A percentile compares a stretch with the other conserved stretches of the same genome.
Evolutionary conservation across 371 early-diverging fungal species (phyloP).

Genomic region (Pancytospora philotis): DNA sequence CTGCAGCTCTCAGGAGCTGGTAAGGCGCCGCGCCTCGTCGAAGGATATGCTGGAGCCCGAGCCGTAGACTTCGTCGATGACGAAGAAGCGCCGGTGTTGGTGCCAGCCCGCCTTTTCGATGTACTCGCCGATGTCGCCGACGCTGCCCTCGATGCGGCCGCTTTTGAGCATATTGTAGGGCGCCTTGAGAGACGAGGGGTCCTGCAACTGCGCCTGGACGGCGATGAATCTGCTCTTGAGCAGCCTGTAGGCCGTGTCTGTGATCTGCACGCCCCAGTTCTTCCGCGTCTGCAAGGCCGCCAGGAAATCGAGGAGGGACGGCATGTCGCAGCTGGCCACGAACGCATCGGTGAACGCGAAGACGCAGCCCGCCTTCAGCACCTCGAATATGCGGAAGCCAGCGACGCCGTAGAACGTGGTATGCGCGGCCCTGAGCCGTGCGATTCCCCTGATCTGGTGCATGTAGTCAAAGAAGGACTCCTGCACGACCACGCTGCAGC

Average conservation of each 20-base stretch:
- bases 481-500: background rate
- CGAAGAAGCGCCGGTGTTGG: too few species aligned
- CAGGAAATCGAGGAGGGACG: background rate
- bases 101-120: too few species aligned
- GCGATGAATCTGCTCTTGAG: background rate
- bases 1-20: too few species aligned
- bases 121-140: too few species aligned
- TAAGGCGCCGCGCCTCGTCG: too few species aligned
- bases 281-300: background rate
- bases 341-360: background rate
- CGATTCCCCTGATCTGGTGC: background rate
- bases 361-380: background rate
- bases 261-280: background rate
- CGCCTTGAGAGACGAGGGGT: background rate
- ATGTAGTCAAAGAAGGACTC: background rate
- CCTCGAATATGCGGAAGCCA: background rate
- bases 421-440: background rate
- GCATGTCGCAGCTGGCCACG: background rate
- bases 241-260: background rate
- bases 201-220: background rate
- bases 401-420: background rate
- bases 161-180: background rate
- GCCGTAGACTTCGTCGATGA: too few species aligned
- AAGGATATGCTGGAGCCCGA: too few species aligned
- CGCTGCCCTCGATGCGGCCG: background rate